These are phyloP conservation scores for Blastomyces percursus DNA, from an alignment of 2,329 filamentous ascomycete species.

Conservation along the genomic window DNA sequence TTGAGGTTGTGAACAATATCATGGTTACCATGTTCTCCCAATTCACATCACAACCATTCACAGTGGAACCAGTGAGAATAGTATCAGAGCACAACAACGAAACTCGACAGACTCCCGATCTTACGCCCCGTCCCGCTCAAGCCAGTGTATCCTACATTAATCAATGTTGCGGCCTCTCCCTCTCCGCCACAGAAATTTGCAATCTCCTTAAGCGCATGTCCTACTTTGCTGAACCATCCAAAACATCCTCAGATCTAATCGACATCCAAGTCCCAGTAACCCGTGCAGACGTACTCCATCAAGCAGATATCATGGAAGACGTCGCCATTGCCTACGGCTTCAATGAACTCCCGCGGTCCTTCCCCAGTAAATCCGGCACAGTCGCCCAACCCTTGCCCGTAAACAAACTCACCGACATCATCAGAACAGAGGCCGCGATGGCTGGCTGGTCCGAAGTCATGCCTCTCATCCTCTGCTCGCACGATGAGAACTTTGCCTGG, in stretches of 20 bases:
- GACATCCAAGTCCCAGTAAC: slow-evolving; percentile 80
- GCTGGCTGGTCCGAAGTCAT: slow-evolving; percentile 94
- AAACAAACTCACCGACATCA: slow-evolving; percentile 90
- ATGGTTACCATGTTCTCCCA: slow-evolving; percentile 95
- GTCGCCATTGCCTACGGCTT: slow-evolving; percentile 94
- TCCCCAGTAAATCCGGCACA: slow-evolving; percentile 75
- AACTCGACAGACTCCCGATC: slow-evolving; percentile 67
- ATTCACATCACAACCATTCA: slow-evolving; percentile 80
- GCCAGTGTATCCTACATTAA: slow-evolving; percentile 93
- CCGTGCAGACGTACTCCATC: slow-evolving; percentile 86
- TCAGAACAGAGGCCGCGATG: slow-evolving; percentile 80
- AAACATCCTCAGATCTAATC: slow-evolving; percentile 56
- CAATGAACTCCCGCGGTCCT: slow-evolving; percentile 82
- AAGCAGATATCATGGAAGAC: slow-evolving; percentile 98
- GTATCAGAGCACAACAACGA: slow-evolving; percentile 83
- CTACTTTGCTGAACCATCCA: slow-evolving; percentile 65
- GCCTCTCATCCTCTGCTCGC: slow-evolving; percentile 90
- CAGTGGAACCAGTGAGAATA: slow-evolving; percentile 86
- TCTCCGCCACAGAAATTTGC: slow-evolving; percentile 65
- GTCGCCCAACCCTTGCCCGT: slow-evolving; percentile 77
- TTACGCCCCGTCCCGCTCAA: slow-evolving; percentile 63
- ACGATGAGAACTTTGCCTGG: slow-evolving; percentile 97
- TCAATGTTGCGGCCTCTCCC: slow-evolving; percentile 70
- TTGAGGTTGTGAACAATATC: slow-evolving; percentile 91
- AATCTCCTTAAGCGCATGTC: slow-evolving; percentile 81